Evolutionary conservation across 139 green algal genomes (phyloP), one percentile per base, ranked within the genome.

Genomic region (Klebsormidium nitens): DNA sequence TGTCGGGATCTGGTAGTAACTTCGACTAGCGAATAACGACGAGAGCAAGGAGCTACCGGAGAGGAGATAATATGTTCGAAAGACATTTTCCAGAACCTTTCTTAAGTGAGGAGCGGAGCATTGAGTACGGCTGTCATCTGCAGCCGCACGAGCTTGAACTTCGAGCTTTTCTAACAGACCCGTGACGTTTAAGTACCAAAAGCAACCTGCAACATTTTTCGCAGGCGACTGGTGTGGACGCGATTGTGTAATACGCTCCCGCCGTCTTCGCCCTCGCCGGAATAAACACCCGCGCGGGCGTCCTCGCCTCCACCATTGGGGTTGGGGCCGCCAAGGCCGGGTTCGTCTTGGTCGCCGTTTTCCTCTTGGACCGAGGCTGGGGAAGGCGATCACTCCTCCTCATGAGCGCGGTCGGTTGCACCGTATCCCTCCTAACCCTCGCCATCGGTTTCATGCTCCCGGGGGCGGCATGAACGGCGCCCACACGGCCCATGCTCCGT

Each of bases 181-280:
- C 59, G 59, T 6, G 4, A n/a, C 5, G 5, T 6, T n/a, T 32
- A 50, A 28, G n/a, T n/a, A n/a, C n/a, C n/a, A n/a, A n/a, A n/a
- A n/a, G n/a, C n/a, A n/a, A n/a, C n/a, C n/a, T n/a, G n/a, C n/a
- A n/a, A n/a, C n/a, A n/a, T n/a, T n/a, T n/a, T n/a, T n/a, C n/a
- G n/a, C n/a, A n/a, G 70, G 70, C 55, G 4, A 66, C 48, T 6
- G 70, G 70, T 19, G 76, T 77, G 34, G 70, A 77, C 42, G 70
- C 70, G 40, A 38, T 50, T 11, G 74, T 81, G 46, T 81, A 81
- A 36, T 81, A 81, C 70, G 56, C 44, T 6, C 74, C 74, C 11
- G 37, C 52, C n/a, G 40, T 73, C 39, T 64, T 81, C 46, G 19
- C 19, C 11, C 31, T 46, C n/a, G 74, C 74, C 3, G 74, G 74